Evolutionary conservation across 192 early-diverging fungal species (phyloP), one percentile per base, ranked within the genome.

Genomic region (Gorgonomyces haynaldii): DNA sequence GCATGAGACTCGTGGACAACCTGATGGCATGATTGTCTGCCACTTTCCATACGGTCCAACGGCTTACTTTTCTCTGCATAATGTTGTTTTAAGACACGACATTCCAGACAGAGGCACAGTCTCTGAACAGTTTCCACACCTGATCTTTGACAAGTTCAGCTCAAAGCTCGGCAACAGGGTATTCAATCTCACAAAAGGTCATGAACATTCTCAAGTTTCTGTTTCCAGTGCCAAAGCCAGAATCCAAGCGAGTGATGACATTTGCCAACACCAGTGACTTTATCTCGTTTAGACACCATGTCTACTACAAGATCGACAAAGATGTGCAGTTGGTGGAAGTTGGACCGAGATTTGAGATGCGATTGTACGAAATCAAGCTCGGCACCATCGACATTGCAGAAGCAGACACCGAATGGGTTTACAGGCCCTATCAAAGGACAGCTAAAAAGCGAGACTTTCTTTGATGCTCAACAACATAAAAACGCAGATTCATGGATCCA

Each of bases 21-120:
- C 95, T 42, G 92, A 95, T 74, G 88, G 91, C 25, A 81, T 98
- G 73, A 78, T 96, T 24, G 58, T 98, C 27, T 85, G 75, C 52
- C 95, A 98, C 56, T 84, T 98, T 54, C 95, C 95, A 30, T 91
- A 98, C 65, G 95, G 95, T 26, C 95, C 95, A 9, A 98, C 95
- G 0, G 91, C 91, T 16, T 90, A 89, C 66, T 98, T 98, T 66
- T 86, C 91, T 12, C 72, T 98, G 43, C 89, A 92, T 72, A 96
- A 98, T 54, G 92, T 98, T 26, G 92, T 96, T 1, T 66, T 98
- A 46, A 78, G 95, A 13, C 95, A 98, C 66, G 95, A 98, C 64
- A 93, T 98, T 59, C 80, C 87, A 51, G 85, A 96, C 57, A 74
- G 88, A 50, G 95, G 95, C 42, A 96, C 90, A 21, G 85, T 98